Evolutionary conservation across 2,329 filamentous ascomycete species (phyloP), one percentile per base, ranked within the genome.

Genomic region (Camillea tinctor): DNA sequence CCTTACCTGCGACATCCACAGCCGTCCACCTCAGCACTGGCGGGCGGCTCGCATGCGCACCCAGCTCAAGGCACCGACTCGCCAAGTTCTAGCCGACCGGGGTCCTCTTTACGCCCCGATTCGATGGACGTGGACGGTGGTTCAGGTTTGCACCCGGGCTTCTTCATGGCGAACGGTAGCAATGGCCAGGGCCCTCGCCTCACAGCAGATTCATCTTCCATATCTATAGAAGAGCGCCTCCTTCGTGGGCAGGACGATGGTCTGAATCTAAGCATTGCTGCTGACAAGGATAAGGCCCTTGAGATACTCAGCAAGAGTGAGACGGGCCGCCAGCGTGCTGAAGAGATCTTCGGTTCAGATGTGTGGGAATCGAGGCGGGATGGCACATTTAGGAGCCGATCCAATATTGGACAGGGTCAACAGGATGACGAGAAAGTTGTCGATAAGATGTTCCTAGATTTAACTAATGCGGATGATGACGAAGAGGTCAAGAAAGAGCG

Each of bases 391-490:
- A 54, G 53, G 44, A 60, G 61, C 54, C 58, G 64, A 54, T 60
- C 61, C 17, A 67, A 60, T 20, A 57, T 64, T 11, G 61, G 65
- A 6, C 66, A 63, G 20, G 67, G 64, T 1, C 71, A 74, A 4
- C 78, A 80, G 5, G 79, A 80, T 40, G 80, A 81, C 19, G 76
- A 77, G 36, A 77, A 77, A 22, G 77, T 76, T 50, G 81, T 80
- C 23, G 81, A 84, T 58, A 80, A 79, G 64, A 84, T 85, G 80
- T 84, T 85, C 68, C 76, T 80, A 51, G 82, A 84, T 50, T 77
- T 85, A 64, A 83, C 81, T 3, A 83, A 84, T 60, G 77, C 81
- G 59, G 80, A 82, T 17, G 80, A 83, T 13, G 76, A 79, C 22
- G 81, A 83, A 0, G 57, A 71, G 59, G 56, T 63, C 9, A 80